Conservation (phyloP, 495 filamentous ascomycete species). For the Aspergillus diversus region DNA sequence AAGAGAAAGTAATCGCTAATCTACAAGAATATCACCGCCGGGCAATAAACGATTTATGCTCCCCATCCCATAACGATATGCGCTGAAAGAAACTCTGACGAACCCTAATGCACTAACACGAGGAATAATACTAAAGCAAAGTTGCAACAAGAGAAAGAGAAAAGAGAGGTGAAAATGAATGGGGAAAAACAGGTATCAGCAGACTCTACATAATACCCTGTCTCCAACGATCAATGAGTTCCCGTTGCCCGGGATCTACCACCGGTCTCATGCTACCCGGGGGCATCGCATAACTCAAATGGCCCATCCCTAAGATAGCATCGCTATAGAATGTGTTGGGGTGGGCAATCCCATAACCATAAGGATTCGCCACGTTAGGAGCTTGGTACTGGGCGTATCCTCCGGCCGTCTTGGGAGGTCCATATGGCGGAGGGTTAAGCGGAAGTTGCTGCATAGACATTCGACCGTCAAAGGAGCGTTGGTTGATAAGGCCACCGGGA, state of each 20-base stretch:
- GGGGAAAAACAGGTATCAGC: not conserved
- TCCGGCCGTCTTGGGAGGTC: slow-evolving; percentile 23
- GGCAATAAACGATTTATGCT: slow-evolving; percentile 10
- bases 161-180: slow-evolving; percentile 11
- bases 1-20: slow-evolving; percentile 19
- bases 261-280: slow-evolving; percentile 36
- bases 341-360: slow-evolving; percentile 33
- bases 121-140: not conserved
- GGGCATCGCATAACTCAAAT: slow-evolving; percentile 42
- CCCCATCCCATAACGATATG: slow-evolving; percentile 16
- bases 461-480: slow-evolving; percentile 28
- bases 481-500: slow-evolving; percentile 14
- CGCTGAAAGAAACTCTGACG: slow-evolving; percentile 14
- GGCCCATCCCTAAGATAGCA: slow-evolving; percentile 39
- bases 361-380: slow-evolving; percentile 25
- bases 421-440: slow-evolving; percentile 22
- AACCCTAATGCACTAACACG: slow-evolving; percentile 10
- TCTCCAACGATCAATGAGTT: slow-evolving; percentile 89
- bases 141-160: slow-evolving; percentile 16
- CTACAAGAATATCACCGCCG: slow-evolving; percentile 8
- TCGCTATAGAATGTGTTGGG: slow-evolving; percentile 37
- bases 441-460: slow-evolving; percentile 41
- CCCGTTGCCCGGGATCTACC: slow-evolving; percentile 64
- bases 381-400: slow-evolving; percentile 25
- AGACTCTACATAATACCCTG: slow-evolving; percentile 62